These are phyloP conservation scores for Clavispora fructus DNA, from an alignment of 805 yeast genomes.

Conservation along the genomic window DNA sequence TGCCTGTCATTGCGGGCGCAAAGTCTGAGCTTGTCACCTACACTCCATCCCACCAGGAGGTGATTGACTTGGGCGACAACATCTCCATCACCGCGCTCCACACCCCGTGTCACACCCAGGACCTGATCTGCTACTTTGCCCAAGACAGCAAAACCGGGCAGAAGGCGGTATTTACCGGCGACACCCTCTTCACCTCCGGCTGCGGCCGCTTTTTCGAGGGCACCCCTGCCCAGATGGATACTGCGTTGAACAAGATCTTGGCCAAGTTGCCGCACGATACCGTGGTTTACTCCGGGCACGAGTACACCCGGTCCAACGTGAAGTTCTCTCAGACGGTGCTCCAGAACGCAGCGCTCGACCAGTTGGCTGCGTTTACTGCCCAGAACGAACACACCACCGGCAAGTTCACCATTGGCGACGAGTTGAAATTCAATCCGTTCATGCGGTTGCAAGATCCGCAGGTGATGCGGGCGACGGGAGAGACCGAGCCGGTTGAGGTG, in stretches of 20 bases:
- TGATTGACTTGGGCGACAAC: conserved; percentile 56
- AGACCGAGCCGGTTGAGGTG: conserved; percentile 44
- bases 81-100: conserved; percentile 74
- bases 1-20: conserved; percentile 78
- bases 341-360: conserved; percentile 46
- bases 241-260: conserved; percentile 55
- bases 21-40: conserved; percentile 70
- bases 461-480: conserved; percentile 57
- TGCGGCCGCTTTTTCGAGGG: conserved; percentile 98
- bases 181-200: conserved; percentile 88
- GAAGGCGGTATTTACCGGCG: conserved; percentile 87
- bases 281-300: conserved; percentile 88
- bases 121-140: conserved; percentile 83
- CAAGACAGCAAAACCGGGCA: conserved; percentile 59
- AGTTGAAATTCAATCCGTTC: conserved; percentile 80
- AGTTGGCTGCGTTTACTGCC: conserved; percentile 47
- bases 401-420: conserved; percentile 76
- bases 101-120: conserved; percentile 98
- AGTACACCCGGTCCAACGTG: conserved; percentile 81
- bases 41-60: conserved; percentile 63
- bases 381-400: conserved; percentile 79
- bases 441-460: conserved; percentile 68
- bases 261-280: conserved; percentile 65
- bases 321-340: conserved; percentile 68
- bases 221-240: conserved; percentile 71